These are phyloP conservation scores for Silene conica DNA, from an alignment of 148 eudicot species.

Conservation along the genomic window DNA sequence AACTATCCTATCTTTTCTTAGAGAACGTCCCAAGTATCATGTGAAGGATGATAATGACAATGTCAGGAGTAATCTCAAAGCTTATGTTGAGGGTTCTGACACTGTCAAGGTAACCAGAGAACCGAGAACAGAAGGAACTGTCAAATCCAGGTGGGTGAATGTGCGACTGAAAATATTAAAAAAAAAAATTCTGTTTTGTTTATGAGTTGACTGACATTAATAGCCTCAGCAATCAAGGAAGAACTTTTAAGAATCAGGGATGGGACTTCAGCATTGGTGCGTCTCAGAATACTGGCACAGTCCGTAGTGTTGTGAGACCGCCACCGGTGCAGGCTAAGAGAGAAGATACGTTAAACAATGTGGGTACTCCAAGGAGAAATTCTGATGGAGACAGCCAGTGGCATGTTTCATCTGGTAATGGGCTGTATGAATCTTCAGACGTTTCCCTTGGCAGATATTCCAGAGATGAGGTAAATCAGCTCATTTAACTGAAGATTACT, in stretches of 20 bases:
- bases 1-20: constrained; percentile 22
- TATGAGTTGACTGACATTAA: constrained; percentile 28
- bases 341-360: constrained; percentile 48
- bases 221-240: constrained; percentile 45
- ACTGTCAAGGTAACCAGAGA: constrained; percentile 73
- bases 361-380: constrained; percentile 39
- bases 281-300: constrained; percentile 42
- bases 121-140: constrained; percentile 53
- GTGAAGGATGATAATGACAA: constrained; percentile 62
- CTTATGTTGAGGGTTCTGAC: constrained; percentile 63
- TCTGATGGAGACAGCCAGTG: constrained; percentile 49
- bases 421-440: constrained; percentile 51
- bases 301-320: constrained; percentile 71
- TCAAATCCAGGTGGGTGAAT: constrained; percentile 57
- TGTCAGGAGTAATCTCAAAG: constrained; percentile 47
- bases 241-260: constrained; percentile 36
- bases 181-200: constrained; percentile 4
- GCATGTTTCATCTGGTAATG: constrained; percentile 54
- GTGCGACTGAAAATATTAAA: neutral
- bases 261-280: constrained; percentile 56
- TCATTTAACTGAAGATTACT: neutral
- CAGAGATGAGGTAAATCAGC: constrained; percentile 51
- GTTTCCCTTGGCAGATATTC: constrained; percentile 51
- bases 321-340: constrained; percentile 78
- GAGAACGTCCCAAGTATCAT: constrained; percentile 87